Conservation (phyloP, 768 basidiomycete genomes). For the Goffeauzyma gilvescens region DNA sequence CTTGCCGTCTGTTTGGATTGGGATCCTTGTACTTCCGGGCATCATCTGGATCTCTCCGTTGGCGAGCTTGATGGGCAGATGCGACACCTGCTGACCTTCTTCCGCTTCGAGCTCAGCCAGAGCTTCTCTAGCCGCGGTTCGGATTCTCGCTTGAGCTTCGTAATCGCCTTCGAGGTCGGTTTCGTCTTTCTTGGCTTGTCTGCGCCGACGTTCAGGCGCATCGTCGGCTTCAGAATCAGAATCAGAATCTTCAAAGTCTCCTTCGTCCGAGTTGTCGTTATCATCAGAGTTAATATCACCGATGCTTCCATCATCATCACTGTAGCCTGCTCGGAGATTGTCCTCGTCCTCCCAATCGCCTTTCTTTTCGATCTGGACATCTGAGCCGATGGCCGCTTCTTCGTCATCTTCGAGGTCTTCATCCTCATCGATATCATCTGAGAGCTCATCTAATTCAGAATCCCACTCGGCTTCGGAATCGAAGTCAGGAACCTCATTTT, state of each 20-base stretch:
- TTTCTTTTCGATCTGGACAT: too few relatives aligned
- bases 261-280: constrained; percentile 24
- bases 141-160: constrained; percentile 39
- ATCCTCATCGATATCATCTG: too few relatives aligned
- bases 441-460: too few relatives aligned
- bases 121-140: constrained; percentile 14
- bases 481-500: constrained; percentile 31
- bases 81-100: constrained; percentile 23
- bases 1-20: constrained; percentile 7
- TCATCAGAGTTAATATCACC: constrained; percentile 28
- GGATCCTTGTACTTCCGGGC: constrained; percentile 26
- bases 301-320: constrained; percentile 13
- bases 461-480: constrained; percentile 19
- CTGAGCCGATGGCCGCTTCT: too few relatives aligned
- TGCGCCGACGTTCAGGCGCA: constrained; percentile 1
- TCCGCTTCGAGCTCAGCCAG: constrained; percentile 9
- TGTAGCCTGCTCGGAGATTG: too few relatives aligned
- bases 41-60: constrained; percentile 51
- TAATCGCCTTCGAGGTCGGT: constrained; percentile 48
- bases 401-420: too few relatives aligned
- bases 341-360: too few relatives aligned
- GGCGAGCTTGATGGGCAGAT: constrained; percentile 67
- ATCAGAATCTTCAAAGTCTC: constrained; percentile 12
- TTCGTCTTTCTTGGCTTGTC: constrained; percentile 42
- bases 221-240: constrained; percentile 8